Evolutionary conservation across 2,329 filamentous ascomycete genomes (phyloP), one percentile per base, ranked within the genome.

Genomic region (Arthrobotrys sinensis): DNA sequence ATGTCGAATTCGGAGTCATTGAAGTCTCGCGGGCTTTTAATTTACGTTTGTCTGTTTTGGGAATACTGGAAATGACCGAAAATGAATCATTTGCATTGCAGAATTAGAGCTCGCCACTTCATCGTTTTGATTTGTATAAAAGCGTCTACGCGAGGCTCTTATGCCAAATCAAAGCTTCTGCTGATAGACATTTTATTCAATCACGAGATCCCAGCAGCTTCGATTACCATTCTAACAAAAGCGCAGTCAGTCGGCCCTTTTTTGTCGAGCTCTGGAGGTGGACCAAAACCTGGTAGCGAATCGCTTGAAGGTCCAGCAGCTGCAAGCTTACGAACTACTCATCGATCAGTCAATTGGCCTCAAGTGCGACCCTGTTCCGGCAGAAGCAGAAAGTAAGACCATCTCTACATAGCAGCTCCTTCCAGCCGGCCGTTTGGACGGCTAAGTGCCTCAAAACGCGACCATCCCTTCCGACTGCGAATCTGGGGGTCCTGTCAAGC

Each of bases 361-460:
- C 62, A 19, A 67, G 28, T 38, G 46, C 48, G 32, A 38, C 48
- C 38, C 40, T 36, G 21, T 34, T 46, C 43, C 45, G 38, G 65
- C 34, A 65, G 14, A 50, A 68, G 34, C 43, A 67, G 36, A 46
- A 68, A 43, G 72, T 70, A 60, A 70, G 72, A 60, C 57, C 65
- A 32, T 24, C 64, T 57, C 53, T 28, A 28, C 24, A 28, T 28
- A 28, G 24, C 24, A 60, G 24, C 43, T 76, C 72, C 72, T 65
- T 76, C 63, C 64, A 69, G 65, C 72, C 64, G 65, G 63, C 71
- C 64, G 71, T 76, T 69, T 46, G 45, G 36, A 69, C 63, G 63
- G 45, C 45, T 52, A 40, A 52, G 55, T 60, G 12, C 36, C 34
- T 60, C 40, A 36, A 65, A 68, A 53, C 48, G 14, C 53, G 43